phyloP scores from a whole-genome alignment of 2,329 filamentous ascomycete genomes.

The Colletotrichum tropicale region DNA sequence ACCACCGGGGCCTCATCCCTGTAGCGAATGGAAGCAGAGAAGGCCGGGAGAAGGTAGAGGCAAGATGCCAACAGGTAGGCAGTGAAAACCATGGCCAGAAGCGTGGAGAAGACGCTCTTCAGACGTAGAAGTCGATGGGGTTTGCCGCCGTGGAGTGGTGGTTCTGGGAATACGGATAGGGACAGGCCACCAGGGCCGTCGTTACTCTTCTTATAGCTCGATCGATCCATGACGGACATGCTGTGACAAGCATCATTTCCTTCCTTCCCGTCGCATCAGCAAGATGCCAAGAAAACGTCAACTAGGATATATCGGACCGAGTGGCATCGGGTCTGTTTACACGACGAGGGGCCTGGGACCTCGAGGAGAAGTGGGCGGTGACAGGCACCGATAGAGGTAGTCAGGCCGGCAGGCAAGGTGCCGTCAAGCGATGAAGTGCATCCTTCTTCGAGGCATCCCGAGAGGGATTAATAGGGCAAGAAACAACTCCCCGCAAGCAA shows the following conservation, averaged over 20 bases:
- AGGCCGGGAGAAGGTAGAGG: not conserved
- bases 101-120: not conserved
- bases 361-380: not conserved
- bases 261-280: not conserved
- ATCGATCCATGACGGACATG: not conserved
- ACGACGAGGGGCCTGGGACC: not conserved
- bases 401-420: not conserved
- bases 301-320: slow-evolving; percentile 8
- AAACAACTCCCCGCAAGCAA: not conserved
- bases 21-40: not conserved
- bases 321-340: not conserved
- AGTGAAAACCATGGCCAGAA: slow-evolving; percentile 3
- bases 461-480: not conserved
- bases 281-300: slow-evolving; percentile 2
- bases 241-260: not conserved
- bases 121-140: not conserved
- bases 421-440: not conserved
- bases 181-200: not conserved
- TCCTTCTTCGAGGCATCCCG: not conserved
- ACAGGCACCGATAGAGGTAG: not conserved
- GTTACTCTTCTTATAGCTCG: slow-evolving; percentile 1
- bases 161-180: not conserved
- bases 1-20: slow-evolving; percentile 6
- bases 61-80: not conserved
- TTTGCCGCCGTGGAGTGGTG: not conserved